Evolutionary conservation across 345 rosid species (phyloP).

Genomic region (Salix exigua): DNA sequence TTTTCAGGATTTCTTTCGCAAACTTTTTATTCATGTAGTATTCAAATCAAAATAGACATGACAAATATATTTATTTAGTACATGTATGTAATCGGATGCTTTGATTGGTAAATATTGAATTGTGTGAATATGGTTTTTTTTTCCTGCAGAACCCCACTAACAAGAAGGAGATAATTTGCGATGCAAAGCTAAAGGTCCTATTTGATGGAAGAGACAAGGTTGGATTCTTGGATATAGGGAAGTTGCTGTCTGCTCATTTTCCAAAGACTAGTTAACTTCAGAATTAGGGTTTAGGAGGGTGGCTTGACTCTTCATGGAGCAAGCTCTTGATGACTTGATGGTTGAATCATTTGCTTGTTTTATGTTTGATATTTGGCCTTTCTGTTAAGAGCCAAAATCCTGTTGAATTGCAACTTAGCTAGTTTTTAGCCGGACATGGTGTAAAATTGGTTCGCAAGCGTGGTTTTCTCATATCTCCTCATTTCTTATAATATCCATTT

Average conservation of each 20-base stretch:
- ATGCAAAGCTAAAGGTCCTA: constrained; percentile 67
- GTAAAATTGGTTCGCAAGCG: constrained; percentile 8
- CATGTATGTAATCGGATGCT: not conserved
- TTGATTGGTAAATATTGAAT: not conserved
- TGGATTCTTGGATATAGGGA: constrained; percentile 67
- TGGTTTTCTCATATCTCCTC: not conserved
- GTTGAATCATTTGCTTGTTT: not conserved
- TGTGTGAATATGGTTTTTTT: constrained; percentile 1
- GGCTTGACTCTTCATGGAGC: not conserved
- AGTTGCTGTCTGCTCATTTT: constrained; percentile 63
- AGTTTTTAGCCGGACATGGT: not conserved
- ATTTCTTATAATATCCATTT: not conserved
- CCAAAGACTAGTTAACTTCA: constrained; percentile 33
- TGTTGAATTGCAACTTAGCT: not conserved
- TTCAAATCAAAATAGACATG: too few species aligned
- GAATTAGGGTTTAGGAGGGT: too few species aligned
- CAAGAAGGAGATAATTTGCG: constrained; percentile 69
- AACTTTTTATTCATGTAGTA: too few species aligned
- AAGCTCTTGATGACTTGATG: not conserved
- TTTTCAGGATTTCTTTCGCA: too few species aligned
- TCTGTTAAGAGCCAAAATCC: not conserved
- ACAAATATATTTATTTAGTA: too few species aligned
- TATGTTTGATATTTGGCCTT: constrained; percentile 3
- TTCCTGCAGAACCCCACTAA: constrained; percentile 62
- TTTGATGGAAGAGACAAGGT: constrained; percentile 66